Base-by-base conservation (phyloP, 495 filamentous ascomycete genomes). In the Pseudomonodictys pantanalensis region DNA sequence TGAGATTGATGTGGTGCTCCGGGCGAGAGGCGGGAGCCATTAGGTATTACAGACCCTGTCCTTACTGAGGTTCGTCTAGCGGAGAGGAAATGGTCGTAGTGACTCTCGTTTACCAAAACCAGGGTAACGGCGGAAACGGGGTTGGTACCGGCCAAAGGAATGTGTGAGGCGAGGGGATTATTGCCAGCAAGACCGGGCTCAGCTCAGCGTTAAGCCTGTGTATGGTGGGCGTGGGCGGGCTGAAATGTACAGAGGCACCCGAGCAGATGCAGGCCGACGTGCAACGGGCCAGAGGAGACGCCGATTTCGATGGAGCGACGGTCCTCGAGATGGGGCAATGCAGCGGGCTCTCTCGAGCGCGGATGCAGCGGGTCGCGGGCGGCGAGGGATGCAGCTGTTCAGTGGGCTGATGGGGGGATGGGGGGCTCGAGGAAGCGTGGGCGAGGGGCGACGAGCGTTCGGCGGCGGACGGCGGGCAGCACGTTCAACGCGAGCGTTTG, bases 1-100 rank as follows among this genome's bases (percentile, higher is more conserved):
- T 87, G 79, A 83, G 83, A 76, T 86, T 90, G 83, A 88, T 86
- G 66, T 85, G 83, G 68, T 83, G 77, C 53, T 87, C 83, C 24
- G 84, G 78, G 66, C 82, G 80, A 46, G 81, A 77, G 48, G 82
- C 83, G 73, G 88, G 90, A 77, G 89, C 87, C 93, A 97, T 97
- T 89, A 93, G 89, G 79, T 76, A 87, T 89, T 88, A 88, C 78
- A 59, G 57, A 65, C 49, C 56, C 52, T 59, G 73, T 75, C 43
- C 63, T 58, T 43, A 24, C 53, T 51, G 57, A 47, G 53, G 43
- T 48, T 33, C 42, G 39, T 63, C 26, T 50, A 62, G 48, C 49
- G 43, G 46, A 52, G 56, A 47, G 62, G 51, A 49, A 53, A 59
- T 48, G 42, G 61, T 64, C 55, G 57, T 65, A 50, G 47, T 30